Evolutionary conservation across 2,329 filamentous ascomycete genomes (phyloP).

Genomic region (Nemania diffusa): DNA sequence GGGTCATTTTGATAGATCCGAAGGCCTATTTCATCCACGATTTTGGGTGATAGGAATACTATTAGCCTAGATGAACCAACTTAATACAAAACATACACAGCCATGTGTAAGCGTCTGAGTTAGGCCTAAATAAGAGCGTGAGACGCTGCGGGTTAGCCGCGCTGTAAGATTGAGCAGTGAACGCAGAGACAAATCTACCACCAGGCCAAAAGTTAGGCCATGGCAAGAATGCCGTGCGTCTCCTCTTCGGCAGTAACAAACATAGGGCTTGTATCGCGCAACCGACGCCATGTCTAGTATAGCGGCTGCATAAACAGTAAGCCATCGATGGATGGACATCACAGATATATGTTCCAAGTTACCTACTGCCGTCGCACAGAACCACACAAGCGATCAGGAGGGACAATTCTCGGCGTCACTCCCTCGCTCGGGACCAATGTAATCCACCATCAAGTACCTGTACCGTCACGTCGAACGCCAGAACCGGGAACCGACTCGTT

Average conservation of each 20-base stretch:
- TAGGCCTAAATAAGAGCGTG: background rate
- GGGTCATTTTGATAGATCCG: background rate
- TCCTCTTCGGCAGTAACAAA: background rate
- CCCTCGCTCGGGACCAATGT: background rate
- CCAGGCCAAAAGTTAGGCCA: background rate
- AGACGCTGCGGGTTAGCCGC: background rate
- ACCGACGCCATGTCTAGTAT: slow-evolving; percentile 4
- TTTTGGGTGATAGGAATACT: background rate
- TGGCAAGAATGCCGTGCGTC: background rate
- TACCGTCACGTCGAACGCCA: slow-evolving; percentile 11
- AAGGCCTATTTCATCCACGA: background rate
- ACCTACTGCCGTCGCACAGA: background rate
- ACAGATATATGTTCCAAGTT: background rate
- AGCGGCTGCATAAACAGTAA: slow-evolving; percentile 21
- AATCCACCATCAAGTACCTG: background rate
- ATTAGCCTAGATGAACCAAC: background rate
- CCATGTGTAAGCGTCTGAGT: background rate
- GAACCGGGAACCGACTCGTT: slow-evolving; percentile 10
- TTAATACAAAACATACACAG: background rate
- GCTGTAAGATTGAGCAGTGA: background rate
- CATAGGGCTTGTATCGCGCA: background rate
- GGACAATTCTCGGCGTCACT: background rate
- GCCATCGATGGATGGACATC: background rate
- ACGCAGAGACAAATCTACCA: background rate
- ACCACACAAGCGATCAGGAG: background rate